Conservation (phyloP, 2,329 filamentous ascomycete genomes). For the Fulvia fulva region DNA sequence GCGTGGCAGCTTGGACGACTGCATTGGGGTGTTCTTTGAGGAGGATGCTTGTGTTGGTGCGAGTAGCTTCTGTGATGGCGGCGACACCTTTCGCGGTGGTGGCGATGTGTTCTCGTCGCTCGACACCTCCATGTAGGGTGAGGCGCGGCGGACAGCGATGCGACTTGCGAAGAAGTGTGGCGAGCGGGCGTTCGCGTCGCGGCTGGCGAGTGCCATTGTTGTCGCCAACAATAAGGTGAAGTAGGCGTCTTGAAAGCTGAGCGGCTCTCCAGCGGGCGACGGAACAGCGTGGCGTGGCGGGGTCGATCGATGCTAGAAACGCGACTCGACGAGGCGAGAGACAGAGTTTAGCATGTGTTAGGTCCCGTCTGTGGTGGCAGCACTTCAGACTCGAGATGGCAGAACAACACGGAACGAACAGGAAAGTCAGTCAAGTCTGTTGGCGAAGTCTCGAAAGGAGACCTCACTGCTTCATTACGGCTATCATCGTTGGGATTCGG, state of each 20-base stretch:
- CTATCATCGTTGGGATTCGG: neutral
- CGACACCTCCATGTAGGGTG: neutral
- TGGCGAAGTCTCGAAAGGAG: neutral
- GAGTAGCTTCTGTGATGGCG: slow-evolving; percentile 7
- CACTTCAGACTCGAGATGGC: neutral
- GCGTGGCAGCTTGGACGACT: slow-evolving; percentile 32
- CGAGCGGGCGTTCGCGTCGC: neutral
- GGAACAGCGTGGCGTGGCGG: neutral
- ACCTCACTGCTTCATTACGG: neutral
- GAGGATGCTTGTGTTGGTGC: slow-evolving; percentile 28
- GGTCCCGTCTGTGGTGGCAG: neutral
- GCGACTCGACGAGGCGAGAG: slow-evolving; percentile 1
- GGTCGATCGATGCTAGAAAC: neutral
- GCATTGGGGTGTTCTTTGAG: slow-evolving; percentile 16
- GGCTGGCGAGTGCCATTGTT: neutral
- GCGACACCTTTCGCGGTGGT: neutral
- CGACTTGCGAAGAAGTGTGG: neutral
- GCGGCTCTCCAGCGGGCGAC: neutral
- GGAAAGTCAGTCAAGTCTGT: neutral
- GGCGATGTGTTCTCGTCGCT: neutral
- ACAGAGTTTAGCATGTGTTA: neutral
- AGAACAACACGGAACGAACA: neutral
- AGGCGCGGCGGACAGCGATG: neutral
- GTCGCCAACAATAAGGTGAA: neutral
- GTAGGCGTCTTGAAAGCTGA: neutral